These are phyloP conservation scores for Mitragyna speciosa DNA, from an alignment of 257 asterid species.

Conservation along the genomic window DNA sequence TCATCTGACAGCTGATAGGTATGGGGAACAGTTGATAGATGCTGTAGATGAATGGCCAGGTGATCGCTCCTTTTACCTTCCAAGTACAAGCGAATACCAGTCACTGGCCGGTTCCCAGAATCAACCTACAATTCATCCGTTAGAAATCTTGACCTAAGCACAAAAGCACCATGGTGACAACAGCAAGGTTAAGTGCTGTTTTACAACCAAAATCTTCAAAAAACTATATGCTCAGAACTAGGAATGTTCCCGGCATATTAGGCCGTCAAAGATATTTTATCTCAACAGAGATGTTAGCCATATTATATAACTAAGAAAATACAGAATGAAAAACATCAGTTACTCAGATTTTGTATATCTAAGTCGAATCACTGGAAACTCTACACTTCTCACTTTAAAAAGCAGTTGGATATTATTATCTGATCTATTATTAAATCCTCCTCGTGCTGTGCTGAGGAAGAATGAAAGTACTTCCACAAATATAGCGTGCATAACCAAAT, in stretches of 20 bases:
- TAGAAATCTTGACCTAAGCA: constrained; percentile 4
- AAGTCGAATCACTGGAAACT: not conserved
- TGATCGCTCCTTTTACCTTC: constrained; percentile 91
- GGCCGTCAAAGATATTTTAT: not conserved
- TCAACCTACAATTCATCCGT: constrained; percentile 54
- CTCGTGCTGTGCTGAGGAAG: not conserved
- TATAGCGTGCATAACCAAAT: not conserved
- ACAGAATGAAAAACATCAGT: not conserved
- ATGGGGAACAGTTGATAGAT: constrained; percentile 68
- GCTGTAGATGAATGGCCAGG: constrained; percentile 89
- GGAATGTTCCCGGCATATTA: not conserved
- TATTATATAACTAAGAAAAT: too few species aligned
- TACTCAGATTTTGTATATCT: not conserved
- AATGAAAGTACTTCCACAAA: not conserved
- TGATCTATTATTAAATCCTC: not conserved
- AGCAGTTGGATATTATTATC: not conserved
- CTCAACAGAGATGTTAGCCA: not conserved
- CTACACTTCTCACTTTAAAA: too few species aligned
- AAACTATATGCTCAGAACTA: not conserved
- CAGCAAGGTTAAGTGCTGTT: not conserved
- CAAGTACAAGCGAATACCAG: constrained; percentile 83
- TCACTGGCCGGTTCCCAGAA: constrained; percentile 77
- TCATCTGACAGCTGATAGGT: constrained; percentile 64
- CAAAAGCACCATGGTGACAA: not conserved
- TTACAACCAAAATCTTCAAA: not conserved